phyloP scores from a whole-genome alignment of 2,329 filamentous ascomycete genomes.

The Aureobasidium sp. region DNA sequence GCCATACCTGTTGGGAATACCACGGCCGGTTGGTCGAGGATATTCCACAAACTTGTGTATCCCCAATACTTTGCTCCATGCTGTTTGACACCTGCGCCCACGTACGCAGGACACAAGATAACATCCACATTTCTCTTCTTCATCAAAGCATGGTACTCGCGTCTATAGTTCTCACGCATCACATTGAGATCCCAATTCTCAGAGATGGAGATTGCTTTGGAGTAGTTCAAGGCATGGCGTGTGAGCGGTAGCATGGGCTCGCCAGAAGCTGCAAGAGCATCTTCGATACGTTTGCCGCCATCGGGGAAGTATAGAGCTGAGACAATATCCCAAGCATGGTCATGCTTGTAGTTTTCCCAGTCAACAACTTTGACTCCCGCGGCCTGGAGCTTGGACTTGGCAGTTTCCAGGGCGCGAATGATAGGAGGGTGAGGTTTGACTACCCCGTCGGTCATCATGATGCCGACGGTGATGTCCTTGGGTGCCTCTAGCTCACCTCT shows the following conservation, averaged over 20 bases:
- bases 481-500: conserved; percentile 33
- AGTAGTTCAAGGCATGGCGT: neutral
- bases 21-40: conserved; percentile 19
- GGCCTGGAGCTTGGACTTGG: conserved; percentile 11
- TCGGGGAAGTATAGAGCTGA: conserved; percentile 50
- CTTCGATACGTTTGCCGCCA: conserved; percentile 36
- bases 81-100: conserved; percentile 26
- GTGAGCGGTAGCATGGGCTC: conserved; percentile 6
- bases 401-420: conserved; percentile 24
- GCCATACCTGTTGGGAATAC: conserved; percentile 20
- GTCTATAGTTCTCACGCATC: conserved; percentile 33
- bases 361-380: conserved; percentile 30
- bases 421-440: conserved; percentile 29
- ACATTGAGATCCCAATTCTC: conserved; percentile 9
- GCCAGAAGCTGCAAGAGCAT: conserved; percentile 41
- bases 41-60: conserved; percentile 7
- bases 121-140: conserved; percentile 27
- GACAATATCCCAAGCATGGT: conserved; percentile 41
- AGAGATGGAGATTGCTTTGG: conserved; percentile 1
- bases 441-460: conserved; percentile 55
- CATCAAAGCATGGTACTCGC: conserved; percentile 26
- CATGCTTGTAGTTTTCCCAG: conserved; percentile 41
- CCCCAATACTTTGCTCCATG: conserved; percentile 25
- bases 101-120: conserved; percentile 28
- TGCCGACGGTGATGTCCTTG: conserved; percentile 38